Evolutionary conservation across 495 filamentous ascomycete genomes (phyloP).

Genomic region (Neurospora cerealis): DNA sequence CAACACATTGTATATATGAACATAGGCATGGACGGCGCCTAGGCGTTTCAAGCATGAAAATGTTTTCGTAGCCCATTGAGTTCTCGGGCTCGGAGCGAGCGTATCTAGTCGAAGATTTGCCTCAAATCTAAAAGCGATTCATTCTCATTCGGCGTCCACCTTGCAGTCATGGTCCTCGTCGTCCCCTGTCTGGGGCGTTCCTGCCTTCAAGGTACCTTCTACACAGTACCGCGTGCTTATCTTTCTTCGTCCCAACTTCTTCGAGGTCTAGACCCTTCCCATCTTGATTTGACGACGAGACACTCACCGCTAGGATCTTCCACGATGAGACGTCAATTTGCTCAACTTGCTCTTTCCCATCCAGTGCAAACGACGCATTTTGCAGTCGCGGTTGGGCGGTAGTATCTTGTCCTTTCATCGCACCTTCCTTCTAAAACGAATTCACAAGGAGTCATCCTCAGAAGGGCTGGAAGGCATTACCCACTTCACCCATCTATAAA

Average conservation of each 20-base stretch:
- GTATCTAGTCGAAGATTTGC: neutral
- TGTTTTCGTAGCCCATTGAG: neutral
- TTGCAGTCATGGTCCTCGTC: neutral
- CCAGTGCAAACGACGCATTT: neutral
- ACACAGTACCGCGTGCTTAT: neutral
- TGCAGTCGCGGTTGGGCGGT: neutral
- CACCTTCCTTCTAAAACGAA: neutral
- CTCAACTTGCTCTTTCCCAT: neutral
- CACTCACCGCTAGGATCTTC: neutral
- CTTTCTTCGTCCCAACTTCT: neutral
- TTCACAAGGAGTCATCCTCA: neutral
- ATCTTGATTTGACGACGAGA: neutral
- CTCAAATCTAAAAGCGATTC: neutral
- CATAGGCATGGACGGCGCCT: neutral
- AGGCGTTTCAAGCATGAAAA: neutral
- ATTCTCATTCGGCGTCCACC: neutral
- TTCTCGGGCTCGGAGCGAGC: neutral
- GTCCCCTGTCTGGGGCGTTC: neutral
- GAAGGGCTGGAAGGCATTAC: neutral
- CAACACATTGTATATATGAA: neutral
- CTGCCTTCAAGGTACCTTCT: neutral
- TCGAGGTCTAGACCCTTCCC: neutral
- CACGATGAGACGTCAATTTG: neutral
- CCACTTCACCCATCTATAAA: neutral
- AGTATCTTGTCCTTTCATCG: neutral